Conservation (phyloP, 2,329 filamentous ascomycete genomes). For the Aureobasidium sp. region DNA sequence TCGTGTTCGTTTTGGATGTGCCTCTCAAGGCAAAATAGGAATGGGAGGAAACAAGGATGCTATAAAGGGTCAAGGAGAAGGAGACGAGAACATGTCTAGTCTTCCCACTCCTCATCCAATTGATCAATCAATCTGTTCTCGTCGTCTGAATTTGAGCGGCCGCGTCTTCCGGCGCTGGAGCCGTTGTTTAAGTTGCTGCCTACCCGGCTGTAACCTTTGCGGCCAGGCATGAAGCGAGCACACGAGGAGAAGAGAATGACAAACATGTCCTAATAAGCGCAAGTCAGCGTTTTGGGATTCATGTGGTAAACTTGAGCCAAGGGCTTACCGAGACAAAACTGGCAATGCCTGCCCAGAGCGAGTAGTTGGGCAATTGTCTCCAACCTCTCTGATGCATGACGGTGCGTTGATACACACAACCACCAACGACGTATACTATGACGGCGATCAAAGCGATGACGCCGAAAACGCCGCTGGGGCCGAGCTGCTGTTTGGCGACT, state of each 20-base stretch:
- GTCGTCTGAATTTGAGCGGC: conserved; percentile 54
- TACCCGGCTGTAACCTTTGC: conserved; percentile 60
- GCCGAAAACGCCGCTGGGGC: conserved; percentile 70
- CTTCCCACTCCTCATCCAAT: conserved; percentile 95
- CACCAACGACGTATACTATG: conserved; percentile 81
- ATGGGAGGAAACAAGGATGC: not conserved
- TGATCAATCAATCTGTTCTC: conserved; percentile 94
- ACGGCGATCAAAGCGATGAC: conserved; percentile 74
- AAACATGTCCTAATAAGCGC: conserved; percentile 44
- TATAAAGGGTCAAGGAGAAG: not conserved
- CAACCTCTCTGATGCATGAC: conserved; percentile 91
- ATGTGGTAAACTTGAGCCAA: not conserved
- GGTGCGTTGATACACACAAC: conserved; percentile 90
- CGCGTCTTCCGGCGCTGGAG: conserved; percentile 32
- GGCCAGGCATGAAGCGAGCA: conserved; percentile 54
- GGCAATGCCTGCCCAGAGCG: conserved; percentile 81
- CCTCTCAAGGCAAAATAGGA: not conserved
- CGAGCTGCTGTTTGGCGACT: conserved; percentile 50
- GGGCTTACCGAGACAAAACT: conserved; percentile 68
- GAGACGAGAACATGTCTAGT: conserved; percentile 33
- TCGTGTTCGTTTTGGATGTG: not conserved
- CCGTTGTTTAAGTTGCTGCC: conserved; percentile 44
- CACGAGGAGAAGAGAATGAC: conserved; percentile 63
- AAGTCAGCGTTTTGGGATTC: not conserved
- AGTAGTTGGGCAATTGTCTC: conserved; percentile 91